phyloP scores from a whole-genome alignment of 805 yeast genomes.

The Priceomyces haplophilus region DNA sequence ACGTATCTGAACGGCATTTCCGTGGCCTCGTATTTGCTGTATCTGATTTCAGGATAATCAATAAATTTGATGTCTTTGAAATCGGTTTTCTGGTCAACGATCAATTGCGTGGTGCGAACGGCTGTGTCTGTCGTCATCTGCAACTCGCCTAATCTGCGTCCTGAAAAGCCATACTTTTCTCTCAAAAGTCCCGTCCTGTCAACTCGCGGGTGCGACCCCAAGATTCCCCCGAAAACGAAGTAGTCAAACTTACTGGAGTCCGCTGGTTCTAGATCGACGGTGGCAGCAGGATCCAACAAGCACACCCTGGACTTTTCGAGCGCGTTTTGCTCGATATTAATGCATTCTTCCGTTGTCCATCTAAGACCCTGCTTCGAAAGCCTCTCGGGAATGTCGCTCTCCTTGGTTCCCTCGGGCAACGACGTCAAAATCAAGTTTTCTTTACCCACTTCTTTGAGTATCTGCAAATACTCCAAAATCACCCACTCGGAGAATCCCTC shows the following conservation, averaged over 20 bases:
- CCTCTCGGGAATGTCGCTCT: slow-evolving; percentile 58
- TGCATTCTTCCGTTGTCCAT: slow-evolving; percentile 78
- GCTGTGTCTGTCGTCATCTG: slow-evolving; percentile 99
- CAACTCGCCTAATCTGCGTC: slow-evolving; percentile 79
- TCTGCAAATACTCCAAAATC: slow-evolving; percentile 76
- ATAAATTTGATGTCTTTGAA: slow-evolving; percentile 79
- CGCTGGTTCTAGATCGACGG: slow-evolving; percentile 63
- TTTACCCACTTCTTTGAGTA: slow-evolving; percentile 76
- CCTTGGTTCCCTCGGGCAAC: slow-evolving; percentile 60
- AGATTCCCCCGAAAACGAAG: slow-evolving; percentile 93
- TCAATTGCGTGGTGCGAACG: slow-evolving; percentile 81
- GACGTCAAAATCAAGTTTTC: slow-evolving; percentile 76
- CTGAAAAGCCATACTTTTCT: slow-evolving; percentile 74
- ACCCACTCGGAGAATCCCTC: slow-evolving; percentile 97
- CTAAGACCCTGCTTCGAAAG: slow-evolving; percentile 62
- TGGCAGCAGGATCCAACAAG: slow-evolving; percentile 86
- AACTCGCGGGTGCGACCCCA: slow-evolving; percentile 90
- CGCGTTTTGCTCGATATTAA: slow-evolving; percentile 47
- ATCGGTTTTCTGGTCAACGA: slow-evolving; percentile 52
- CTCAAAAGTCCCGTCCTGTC: slow-evolving; percentile 92
- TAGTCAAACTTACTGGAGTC: slow-evolving; percentile 71
- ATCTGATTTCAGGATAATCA: slow-evolving; percentile 92
- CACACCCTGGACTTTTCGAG: slow-evolving; percentile 57
- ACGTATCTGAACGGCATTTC: slow-evolving; percentile 98
- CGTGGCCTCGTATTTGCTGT: slow-evolving; percentile 83